Evolutionary conservation across 495 filamentous ascomycete genomes (phyloP), one percentile per base, ranked within the genome.

Genomic region (Pyrenopolyporus hunteri): DNA sequence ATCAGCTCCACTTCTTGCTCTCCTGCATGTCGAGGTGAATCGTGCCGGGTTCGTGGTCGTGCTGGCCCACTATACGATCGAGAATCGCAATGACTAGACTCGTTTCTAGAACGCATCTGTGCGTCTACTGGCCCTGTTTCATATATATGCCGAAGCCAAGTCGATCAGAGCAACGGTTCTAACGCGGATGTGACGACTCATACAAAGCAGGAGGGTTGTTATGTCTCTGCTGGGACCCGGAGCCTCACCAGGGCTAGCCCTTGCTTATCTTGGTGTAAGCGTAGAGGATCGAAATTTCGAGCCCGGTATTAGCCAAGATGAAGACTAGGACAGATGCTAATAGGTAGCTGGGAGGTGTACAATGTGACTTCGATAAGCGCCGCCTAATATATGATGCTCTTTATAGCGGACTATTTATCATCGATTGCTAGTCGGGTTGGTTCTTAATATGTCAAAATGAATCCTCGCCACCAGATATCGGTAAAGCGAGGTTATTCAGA

Each of bases 71-170:
- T 48, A 40, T 53, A 39, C 39, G 57, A 53, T 57, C 52, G 52
- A 61, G 45, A 66, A 61, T 57, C 57, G 40, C 29, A 55, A 53
- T 40, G 22, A 57, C 28, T 61, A 61, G 28, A 52, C 51, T 61
- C 36, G 46, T 66, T 66, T 66, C 63, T 66, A 57, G 63, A 66
- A 66, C 51, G 23, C 42, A 61, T 66, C 57, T 57, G 39, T 61
- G 57, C 57, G 31, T 53, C 40, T 57, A 43, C 45, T 52, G 25
- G 35, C 37, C 45, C 57, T 53, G 57, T 61, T 55, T 66, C 63
- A 61, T 57, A 53, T 57, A 59, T 50, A 42, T 61, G 47, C 63
- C 57, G 57, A 53, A 66, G 57, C 63, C 57, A 66, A 66, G 63
- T 52, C 57, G 63, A 57, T 66, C 57, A 57, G 57, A 43, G 51